Base-by-base conservation (phyloP, 768 basidiomycete genomes). In the Amanita muscaria region DNA sequence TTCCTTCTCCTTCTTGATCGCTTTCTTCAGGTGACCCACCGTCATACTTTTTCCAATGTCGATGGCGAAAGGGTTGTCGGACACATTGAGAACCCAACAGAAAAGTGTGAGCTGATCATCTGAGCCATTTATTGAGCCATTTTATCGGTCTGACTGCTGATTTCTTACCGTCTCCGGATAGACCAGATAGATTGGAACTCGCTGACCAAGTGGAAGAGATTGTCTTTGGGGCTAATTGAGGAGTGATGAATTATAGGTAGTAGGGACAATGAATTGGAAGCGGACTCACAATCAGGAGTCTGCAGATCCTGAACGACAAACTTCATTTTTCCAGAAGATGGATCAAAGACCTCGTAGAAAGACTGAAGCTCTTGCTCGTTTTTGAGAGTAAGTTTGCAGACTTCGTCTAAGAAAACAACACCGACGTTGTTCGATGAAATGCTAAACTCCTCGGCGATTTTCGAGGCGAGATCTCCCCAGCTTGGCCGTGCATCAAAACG, bases 41-140 rank as follows among this genome's bases (percentile, higher is more conserved):
- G 41, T 47, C 37, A 49, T 42, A 16, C 37, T 49, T 33, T 45
- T 49, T 23, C 25, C 38, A 36, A 53, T 49, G 36, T 49, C 35
- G 35, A 53, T 43, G n/a, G 45, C 23, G 44, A 53, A 53, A 39
- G 48, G 21, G 5, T 46, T 39, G 6, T 34, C 41, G 30, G 50
- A 36, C 16, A 5, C 30, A 38, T 39, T 39, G 37, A 53, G 41
- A 46, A 53, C 40, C 48, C 50, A 53, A 44, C 50, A 53, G 41
- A 51, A 53, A 34, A 53, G 44, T 23, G n/a, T 51, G 48, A 53
- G 31, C 38, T 33, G 1, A 37, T 35, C 21, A 44, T 12, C 42
- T 34, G 30, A 34, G 32, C 32, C 42, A 12, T 42, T 34, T 41
- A 41, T 12, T 47, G 40, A 35, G 32, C 40, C 24, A n/a, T 47